Conservation (phyloP, 2,329 filamentous ascomycete species). For the Fusarium compactum region DNA sequence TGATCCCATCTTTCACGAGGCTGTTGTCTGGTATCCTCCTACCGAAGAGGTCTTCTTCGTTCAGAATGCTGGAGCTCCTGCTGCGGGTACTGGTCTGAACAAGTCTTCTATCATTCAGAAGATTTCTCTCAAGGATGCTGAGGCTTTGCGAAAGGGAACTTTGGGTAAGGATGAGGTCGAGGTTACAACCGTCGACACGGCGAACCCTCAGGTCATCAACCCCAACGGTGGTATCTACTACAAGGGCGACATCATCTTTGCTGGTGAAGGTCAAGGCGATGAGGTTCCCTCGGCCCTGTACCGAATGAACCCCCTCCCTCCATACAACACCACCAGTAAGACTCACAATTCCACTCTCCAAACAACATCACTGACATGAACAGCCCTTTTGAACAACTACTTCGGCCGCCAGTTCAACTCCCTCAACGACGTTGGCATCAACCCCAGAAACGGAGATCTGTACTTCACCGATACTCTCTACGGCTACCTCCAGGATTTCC, state of each 20-base stretch:
- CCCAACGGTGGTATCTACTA: conserved; percentile 65
- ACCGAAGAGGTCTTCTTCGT: conserved; percentile 67
- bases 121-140: conserved; percentile 60
- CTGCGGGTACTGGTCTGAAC: conserved; percentile 62
- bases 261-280: conserved; percentile 63
- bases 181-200: conserved; percentile 56
- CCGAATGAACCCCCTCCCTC: conserved; percentile 49
- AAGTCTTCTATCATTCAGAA: conserved; percentile 65
- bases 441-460: conserved; percentile 65
- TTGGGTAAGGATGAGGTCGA: conserved; percentile 51
- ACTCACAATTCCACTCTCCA: accelerated
- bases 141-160: conserved; percentile 41
- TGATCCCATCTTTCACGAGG: conserved; percentile 67
- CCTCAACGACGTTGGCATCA: conserved; percentile 67
- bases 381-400: conserved; percentile 68
- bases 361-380: not conserved
- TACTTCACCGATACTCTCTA: conserved; percentile 75
- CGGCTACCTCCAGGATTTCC: conserved; percentile 69
- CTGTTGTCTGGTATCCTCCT: conserved; percentile 61
- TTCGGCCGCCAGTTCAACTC: conserved; percentile 71
- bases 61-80: conserved; percentile 62
- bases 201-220: conserved; percentile 60
- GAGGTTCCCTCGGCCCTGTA: conserved; percentile 44
- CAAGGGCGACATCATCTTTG: conserved; percentile 61
- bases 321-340: conserved; percentile 64